Evolutionary conservation across 805 yeast species (phyloP).

Genomic region (Debaryomyces maramus): DNA sequence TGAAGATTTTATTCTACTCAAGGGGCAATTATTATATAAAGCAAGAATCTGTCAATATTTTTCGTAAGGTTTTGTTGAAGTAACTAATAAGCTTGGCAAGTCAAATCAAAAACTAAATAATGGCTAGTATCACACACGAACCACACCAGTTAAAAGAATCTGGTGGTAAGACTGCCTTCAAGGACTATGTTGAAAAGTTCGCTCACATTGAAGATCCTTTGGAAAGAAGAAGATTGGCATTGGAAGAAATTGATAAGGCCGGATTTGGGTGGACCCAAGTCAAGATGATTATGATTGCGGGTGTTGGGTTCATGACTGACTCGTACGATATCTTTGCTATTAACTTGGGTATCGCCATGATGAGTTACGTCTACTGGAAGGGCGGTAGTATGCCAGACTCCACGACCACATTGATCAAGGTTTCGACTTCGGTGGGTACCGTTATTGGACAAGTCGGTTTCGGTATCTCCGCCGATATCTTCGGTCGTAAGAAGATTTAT

Average conservation of each 20-base stretch:
- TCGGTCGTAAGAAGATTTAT: slow-evolving; percentile 86
- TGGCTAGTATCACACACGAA: slow-evolving; percentile 2
- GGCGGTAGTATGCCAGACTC: slow-evolving; percentile 61
- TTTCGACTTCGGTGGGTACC: slow-evolving; percentile 91
- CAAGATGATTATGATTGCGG: slow-evolving; percentile 79
- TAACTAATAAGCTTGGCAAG: too few relatives aligned
- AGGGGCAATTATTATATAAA: too few relatives aligned
- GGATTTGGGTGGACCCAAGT: slow-evolving; percentile 80
- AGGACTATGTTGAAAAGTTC: slow-evolving; percentile 75
- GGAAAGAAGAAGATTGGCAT: slow-evolving; percentile 83
- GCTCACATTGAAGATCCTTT: slow-evolving; percentile 82
- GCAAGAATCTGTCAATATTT: too few relatives aligned
- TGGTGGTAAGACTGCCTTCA: slow-evolving; percentile 88
- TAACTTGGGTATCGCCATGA: slow-evolving; percentile 77
- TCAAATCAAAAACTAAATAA: too few relatives aligned
- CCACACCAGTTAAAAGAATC: slow-evolving; percentile 7
- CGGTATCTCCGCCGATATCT: slow-evolving; percentile 76
- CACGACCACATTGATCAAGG: slow-evolving; percentile 75
- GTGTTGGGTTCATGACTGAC: slow-evolving; percentile 93
- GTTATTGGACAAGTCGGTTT: slow-evolving; percentile 87
- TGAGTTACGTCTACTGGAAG: slow-evolving; percentile 72
- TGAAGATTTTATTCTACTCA: too few relatives aligned
- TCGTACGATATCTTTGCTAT: slow-evolving; percentile 92
- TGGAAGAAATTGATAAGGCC: slow-evolving; percentile 80
- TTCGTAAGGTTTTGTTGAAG: too few relatives aligned